phyloP scores from a whole-genome alignment of 2,329 filamentous ascomycete species.

The Pseudocercospora vitis region DNA sequence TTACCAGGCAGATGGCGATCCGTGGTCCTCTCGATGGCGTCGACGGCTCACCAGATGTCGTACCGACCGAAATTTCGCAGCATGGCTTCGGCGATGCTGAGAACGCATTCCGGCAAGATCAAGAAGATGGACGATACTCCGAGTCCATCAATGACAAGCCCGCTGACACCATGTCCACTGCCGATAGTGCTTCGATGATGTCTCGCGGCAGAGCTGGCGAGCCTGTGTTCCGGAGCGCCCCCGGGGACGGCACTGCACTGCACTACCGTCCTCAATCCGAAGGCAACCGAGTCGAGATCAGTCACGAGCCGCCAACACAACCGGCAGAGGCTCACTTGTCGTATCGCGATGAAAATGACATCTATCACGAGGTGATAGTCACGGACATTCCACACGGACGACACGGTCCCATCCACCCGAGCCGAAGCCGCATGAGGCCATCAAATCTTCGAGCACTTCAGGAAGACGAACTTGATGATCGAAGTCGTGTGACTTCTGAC shows the following conservation, averaged over 20 bases:
- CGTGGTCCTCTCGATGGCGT: conserved; percentile 12
- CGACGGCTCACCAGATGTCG: conserved; percentile 11
- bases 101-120: conserved; percentile 9
- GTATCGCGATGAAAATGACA: conserved; percentile 25
- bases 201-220: conserved; percentile 10
- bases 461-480: conserved; percentile 15
- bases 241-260: conserved; percentile 15
- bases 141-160: conserved; percentile 10
- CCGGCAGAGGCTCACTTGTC: conserved; percentile 23
- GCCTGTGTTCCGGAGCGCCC: conserved; percentile 10
- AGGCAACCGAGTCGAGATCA: conserved; percentile 23
- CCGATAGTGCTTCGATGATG: conserved; percentile 9
- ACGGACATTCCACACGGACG: conserved; percentile 22
- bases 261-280: conserved; percentile 13
- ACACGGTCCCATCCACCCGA: conserved; percentile 14
- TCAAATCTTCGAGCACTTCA: conserved; percentile 15
- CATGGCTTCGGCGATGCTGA: conserved; percentile 15
- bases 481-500: conserved; percentile 4
- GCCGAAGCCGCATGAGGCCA: conserved; percentile 13
- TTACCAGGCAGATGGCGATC: conserved; percentile 13
- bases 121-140: conserved; percentile 10
- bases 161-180: conserved; percentile 13
- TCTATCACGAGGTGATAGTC: conserved; percentile 25
- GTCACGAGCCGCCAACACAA: conserved; percentile 22
- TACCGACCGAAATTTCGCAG: conserved; percentile 16